Percentiles rank a stretch among this genome's conserved stretches.
phyloP scores from a whole-genome alignment of 257 asterid genomes.

The Perilla frutescens region DNA sequence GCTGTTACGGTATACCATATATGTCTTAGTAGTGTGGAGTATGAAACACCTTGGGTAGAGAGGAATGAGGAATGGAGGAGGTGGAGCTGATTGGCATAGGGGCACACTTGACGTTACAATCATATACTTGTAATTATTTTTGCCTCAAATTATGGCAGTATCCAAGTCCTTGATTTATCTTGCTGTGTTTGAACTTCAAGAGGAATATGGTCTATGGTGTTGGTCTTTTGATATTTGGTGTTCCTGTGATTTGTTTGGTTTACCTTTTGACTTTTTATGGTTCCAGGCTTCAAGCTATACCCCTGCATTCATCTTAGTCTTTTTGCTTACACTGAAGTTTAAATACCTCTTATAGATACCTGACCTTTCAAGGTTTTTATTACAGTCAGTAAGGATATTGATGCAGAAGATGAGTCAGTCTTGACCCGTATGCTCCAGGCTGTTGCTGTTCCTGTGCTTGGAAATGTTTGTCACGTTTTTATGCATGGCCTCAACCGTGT shows the following conservation, averaged over 20 bases:
- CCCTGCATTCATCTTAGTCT: not conserved
- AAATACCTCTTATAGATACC: not conserved
- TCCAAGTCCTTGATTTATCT: not conserved
- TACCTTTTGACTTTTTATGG: not conserved
- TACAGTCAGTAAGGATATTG: constrained; percentile 76
- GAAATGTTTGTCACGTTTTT: constrained; percentile 91
- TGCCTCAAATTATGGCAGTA: not conserved
- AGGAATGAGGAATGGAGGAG: not conserved
- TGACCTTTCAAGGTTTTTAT: constrained; percentile 11
- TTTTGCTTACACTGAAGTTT: not conserved
- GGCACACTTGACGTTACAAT: not conserved
- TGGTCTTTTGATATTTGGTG: not conserved
- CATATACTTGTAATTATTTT: not conserved
- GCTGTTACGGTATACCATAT: no score
- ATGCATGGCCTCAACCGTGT: constrained; percentile 92
- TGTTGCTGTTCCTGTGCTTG: constrained; percentile 85
- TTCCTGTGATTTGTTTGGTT: constrained; percentile 10
- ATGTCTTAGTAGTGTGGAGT: no score
- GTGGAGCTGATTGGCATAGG: not conserved
- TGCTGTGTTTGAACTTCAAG: not conserved
- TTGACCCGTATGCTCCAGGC: constrained; percentile 81
- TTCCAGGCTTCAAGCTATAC: not conserved
- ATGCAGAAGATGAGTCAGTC: constrained; percentile 70
- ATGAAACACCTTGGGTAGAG: not conserved
- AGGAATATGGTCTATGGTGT: not conserved